A percentile compares a stretch with the other conserved stretches of the same genome.
Evolutionary conservation across 257 asterid genomes (phyloP).

Genomic region (Salvia hispanica): DNA sequence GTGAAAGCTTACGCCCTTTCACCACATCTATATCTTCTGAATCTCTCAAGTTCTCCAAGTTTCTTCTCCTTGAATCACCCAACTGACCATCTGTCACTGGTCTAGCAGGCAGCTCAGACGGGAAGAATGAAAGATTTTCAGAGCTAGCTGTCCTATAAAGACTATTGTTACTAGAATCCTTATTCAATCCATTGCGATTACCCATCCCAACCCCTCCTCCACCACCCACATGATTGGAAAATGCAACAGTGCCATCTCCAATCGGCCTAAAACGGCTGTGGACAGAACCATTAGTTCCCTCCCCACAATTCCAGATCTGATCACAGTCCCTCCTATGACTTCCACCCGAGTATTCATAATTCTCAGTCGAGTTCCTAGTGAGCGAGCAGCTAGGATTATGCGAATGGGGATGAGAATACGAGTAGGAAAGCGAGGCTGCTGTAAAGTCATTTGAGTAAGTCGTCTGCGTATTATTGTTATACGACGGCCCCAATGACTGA

Average conservation of each 20-base stretch:
- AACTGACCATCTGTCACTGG: slow-evolving; percentile 60
- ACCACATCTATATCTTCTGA: slow-evolving; percentile 51
- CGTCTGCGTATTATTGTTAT: slow-evolving; percentile 59
- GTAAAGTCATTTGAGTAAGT: slow-evolving; percentile 85
- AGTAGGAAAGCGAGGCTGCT: slow-evolving; percentile 69
- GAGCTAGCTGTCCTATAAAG: slow-evolving; percentile 62
- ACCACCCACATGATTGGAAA: slow-evolving; percentile 51
- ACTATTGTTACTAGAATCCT: slow-evolving; percentile 60
- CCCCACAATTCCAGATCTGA: slow-evolving; percentile 90
- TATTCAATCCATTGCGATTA: slow-evolving; percentile 44
- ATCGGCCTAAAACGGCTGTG: slow-evolving; percentile 86
- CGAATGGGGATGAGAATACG: slow-evolving; percentile 68
- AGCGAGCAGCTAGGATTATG: slow-evolving; percentile 95
- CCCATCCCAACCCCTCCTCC: slow-evolving; percentile 53
- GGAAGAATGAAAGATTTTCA: slow-evolving; percentile 67
- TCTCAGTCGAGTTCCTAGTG: slow-evolving; percentile 71
- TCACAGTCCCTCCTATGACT: slow-evolving; percentile 69
- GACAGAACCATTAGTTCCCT: slow-evolving; percentile 89
- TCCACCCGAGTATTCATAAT: slow-evolving; percentile 58
- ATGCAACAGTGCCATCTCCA: slow-evolving; percentile 78
- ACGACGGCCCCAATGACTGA: slow-evolving; percentile 68
- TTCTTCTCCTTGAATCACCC: slow-evolving; percentile 58
- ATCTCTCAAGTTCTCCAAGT: slow-evolving; percentile 47
- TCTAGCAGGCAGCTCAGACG: slow-evolving; percentile 80
- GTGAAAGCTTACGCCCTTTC: slow-evolving; percentile 46